Evolutionary conservation across 2,329 filamentous ascomycete species (phyloP), one percentile per base, ranked within the genome.

Genomic region (Botryotinia globosa): DNA sequence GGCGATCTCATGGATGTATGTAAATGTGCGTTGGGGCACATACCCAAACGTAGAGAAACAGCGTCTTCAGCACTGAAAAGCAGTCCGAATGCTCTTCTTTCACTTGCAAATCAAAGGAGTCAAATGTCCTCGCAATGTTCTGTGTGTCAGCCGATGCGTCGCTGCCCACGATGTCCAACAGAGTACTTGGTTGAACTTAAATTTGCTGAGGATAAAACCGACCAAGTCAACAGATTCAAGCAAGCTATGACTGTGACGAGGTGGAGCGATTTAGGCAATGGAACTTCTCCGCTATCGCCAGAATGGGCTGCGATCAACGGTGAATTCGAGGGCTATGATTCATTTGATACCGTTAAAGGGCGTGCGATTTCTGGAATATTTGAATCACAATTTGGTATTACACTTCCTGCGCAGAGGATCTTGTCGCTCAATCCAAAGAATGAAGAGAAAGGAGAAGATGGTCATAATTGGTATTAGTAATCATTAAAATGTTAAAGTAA

Each of bases 151-250:
- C 88, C 88, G 4, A 88, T 89, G 82, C 83, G 88, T 6, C 82
- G 88, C 45, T 91, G 88, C 79, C 87, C 88, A 0, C 85, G 87
- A 70, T 91, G 88, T 78, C 87, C 88, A 1, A 87, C 87, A 0
- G 88, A 91, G 77, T 90, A 90, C 74, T 80, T 90, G 18, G 83
- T 90, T 65, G 88, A 90, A 78, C 79, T 90, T 10, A 88, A 87
- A 74, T 81, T 90, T 73, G 82, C 85, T 2, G 88, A 91, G 79
- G 88, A 90, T 74, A 84, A 81, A 64, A 79, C 78, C 42, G 82
- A 86, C 76, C 79, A 82, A 10, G 74, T 81, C 54, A 77, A 82
- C 18, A 80, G 82, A 4, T 91, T 91, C 80, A 89, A 87, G 76
- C 87, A 90, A 72, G 85, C 86, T 1, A 84, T 91, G 71, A 84